Base-by-base conservation (phyloP, 177 flowering plant genomes). In the Vitis hybrid region DNA sequence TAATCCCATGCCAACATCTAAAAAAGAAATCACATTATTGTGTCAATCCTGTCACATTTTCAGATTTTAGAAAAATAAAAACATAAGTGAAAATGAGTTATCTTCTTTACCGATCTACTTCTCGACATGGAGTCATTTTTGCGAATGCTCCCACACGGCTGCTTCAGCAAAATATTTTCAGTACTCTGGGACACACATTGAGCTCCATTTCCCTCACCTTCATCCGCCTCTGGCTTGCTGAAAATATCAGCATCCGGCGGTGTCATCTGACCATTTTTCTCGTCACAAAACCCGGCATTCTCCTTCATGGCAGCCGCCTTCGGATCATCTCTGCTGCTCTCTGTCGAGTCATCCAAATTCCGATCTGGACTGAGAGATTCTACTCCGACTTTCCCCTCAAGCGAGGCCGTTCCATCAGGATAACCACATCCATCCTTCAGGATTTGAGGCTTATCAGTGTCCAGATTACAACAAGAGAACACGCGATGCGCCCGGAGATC, bases 401-500 rank as follows among this genome's bases (percentile, higher is more conserved):
- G 10, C 34, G 64, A 21, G 34, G 60, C 18, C 7, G 48, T 50
- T 12, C 58, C 75, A 3, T 49, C 34, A 1, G 52, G 17, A 30
- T 57, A 52, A 58, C 61, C 58, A 10, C 66, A 71, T 1, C 15
- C 56, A 26, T 40, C 10, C 10, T 52, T 6, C 26, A 64, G n/a
- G 45, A 34, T 34, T 26, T 34, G 45, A 34, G 45, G 45, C 45
- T 34, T 34, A 34, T 34, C 45, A 34, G 45, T 34, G 45, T 5
- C 45, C 26, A 6, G 45, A 5, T 34, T 34, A 5, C 45, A 58
- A 64, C 52, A 4, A 6, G 90, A 82, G 70, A 83, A 86, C 51
- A 88, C 80, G 45, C 92, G 72, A 34, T 77, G 56, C 3, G 77
- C 50, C 23, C 87, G 84, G n/a, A 88, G 87, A 77, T 88, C 89